These are phyloP conservation scores for Phytophthora meadii DNA, from an alignment of 352 stramenopile genomes.

Conservation along the genomic window DNA sequence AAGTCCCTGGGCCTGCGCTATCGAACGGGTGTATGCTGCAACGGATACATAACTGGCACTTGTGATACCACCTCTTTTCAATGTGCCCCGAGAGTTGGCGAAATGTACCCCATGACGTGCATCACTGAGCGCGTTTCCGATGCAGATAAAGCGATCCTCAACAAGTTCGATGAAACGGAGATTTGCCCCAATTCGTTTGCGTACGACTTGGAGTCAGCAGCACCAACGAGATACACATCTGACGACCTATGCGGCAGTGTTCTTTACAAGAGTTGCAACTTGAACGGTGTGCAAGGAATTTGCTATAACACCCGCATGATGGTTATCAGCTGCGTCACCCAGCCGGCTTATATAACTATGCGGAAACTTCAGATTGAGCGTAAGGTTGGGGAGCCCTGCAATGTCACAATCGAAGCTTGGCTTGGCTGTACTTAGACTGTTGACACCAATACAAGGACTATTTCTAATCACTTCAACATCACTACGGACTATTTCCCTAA, in stretches of 20 bases:
- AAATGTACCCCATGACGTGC: constrained; percentile 35
- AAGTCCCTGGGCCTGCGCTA: constrained; percentile 32
- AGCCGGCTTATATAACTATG: constrained; percentile 35
- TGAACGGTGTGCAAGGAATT: constrained; percentile 38
- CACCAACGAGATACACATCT: constrained; percentile 27
- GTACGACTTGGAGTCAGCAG: constrained; percentile 29
- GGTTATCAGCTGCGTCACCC: constrained; percentile 46
- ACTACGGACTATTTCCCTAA: not conserved
- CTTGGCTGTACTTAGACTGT: constrained; percentile 28
- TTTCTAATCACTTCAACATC: not conserved
- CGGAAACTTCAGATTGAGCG: constrained; percentile 42
- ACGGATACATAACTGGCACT: constrained; percentile 33
- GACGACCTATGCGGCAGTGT: constrained; percentile 40
- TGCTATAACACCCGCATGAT: constrained; percentile 58
- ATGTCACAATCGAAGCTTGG: constrained; percentile 40
- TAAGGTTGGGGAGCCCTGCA: constrained; percentile 35
- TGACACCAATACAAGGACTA: no score
- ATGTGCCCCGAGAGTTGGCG: constrained; percentile 26
- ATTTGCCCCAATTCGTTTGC: constrained; percentile 29
- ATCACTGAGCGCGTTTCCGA: constrained; percentile 20
- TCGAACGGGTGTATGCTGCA: constrained; percentile 41
- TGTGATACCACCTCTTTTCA: constrained; percentile 38
- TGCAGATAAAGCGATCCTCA: constrained; percentile 27
- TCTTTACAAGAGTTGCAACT: constrained; percentile 40
- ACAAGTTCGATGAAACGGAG: constrained; percentile 8